Conservation (phyloP, 2,329 filamentous ascomycete genomes). For the Aspergillus viridinutans region DNA sequence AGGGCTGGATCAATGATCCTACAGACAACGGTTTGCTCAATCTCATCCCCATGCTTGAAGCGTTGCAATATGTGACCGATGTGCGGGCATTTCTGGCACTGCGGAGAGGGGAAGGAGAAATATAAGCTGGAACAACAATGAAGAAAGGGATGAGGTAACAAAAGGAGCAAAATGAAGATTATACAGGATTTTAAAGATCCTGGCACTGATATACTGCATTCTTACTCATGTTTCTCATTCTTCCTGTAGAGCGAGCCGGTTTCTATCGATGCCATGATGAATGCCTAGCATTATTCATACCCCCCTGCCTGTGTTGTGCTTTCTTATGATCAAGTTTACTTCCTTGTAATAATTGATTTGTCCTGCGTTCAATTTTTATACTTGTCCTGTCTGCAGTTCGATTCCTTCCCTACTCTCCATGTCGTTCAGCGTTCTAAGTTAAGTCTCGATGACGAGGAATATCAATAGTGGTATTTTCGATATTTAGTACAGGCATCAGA, state of each 20-base stretch:
- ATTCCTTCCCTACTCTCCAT: not conserved
- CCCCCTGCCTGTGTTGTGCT: slow-evolving; percentile 1
- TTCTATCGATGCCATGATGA: slow-evolving; percentile 8
- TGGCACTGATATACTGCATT: slow-evolving; percentile 12
- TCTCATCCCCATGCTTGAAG: slow-evolving; percentile 86
- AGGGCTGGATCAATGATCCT: slow-evolving; percentile 98
- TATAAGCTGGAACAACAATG: slow-evolving; percentile 15
- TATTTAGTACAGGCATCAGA: not conserved
- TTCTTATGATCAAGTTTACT: not conserved
- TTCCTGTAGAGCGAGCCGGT: slow-evolving; percentile 12
- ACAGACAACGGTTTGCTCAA: slow-evolving; percentile 94
- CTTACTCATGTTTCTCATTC: slow-evolving; percentile 1
- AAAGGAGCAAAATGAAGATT: not conserved
- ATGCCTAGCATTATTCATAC: slow-evolving; percentile 12
- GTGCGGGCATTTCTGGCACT: slow-evolving; percentile 86
- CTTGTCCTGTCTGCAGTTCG: not conserved
- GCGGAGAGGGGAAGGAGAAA: slow-evolving; percentile 68
- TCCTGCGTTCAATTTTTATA: not conserved
- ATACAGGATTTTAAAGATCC: slow-evolving; percentile 1
- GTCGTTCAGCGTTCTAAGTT: not conserved
- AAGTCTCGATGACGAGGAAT: not conserved
- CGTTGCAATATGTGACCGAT: slow-evolving; percentile 93
- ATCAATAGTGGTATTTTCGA: not conserved
- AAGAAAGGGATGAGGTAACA: not conserved
- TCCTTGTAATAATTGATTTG: slow-evolving; percentile 1